phyloP scores from a whole-genome alignment of 352 stramenopile species.

The Globisporangium viniferum region DNA sequence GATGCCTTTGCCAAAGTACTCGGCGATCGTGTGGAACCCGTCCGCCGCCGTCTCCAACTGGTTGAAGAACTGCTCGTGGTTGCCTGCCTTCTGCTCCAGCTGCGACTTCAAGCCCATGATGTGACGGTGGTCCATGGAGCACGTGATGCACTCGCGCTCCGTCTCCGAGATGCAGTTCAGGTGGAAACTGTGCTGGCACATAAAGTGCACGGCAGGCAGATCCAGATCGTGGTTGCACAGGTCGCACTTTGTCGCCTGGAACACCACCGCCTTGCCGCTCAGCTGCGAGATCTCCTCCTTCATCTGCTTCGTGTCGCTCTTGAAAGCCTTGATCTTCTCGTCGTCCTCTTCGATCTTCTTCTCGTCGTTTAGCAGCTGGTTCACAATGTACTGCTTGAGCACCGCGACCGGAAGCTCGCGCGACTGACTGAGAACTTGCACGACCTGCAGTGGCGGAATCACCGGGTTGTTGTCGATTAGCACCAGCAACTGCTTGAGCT shows the following conservation, averaged over 20 bases:
- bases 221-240: slow-evolving; percentile 88
- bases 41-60: slow-evolving; percentile 87
- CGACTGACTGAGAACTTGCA: slow-evolving; percentile 83
- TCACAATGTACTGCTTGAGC: slow-evolving; percentile 85
- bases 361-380: slow-evolving; percentile 74
- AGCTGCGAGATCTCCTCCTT: slow-evolving; percentile 85
- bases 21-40: slow-evolving; percentile 87
- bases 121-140: slow-evolving; percentile 82
- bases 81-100: slow-evolving; percentile 82
- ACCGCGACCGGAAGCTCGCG: slow-evolving; percentile 77
- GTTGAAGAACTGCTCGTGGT: slow-evolving; percentile 93
- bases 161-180: slow-evolving; percentile 89
- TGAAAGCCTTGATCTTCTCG: slow-evolving; percentile 86
- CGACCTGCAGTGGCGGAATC: slow-evolving; percentile 82
- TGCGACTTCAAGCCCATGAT: slow-evolving; percentile 85
- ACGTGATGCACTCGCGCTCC: slow-evolving; percentile 87
- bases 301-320: slow-evolving; percentile 87
- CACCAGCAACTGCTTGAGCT: slow-evolving; percentile 72
- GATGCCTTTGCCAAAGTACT: slow-evolving; percentile 93
- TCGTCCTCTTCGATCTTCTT: slow-evolving; percentile 83
- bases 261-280: slow-evolving; percentile 84
- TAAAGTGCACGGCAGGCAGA: slow-evolving; percentile 89
- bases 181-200: slow-evolving; percentile 90
- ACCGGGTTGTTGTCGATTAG: slow-evolving; percentile 78
- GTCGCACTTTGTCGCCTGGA: slow-evolving; percentile 89